Evolutionary conservation across 768 basidiomycete species (phyloP), one percentile per base, ranked within the genome.

Genomic region (Neoboletus brunneissimus): DNA sequence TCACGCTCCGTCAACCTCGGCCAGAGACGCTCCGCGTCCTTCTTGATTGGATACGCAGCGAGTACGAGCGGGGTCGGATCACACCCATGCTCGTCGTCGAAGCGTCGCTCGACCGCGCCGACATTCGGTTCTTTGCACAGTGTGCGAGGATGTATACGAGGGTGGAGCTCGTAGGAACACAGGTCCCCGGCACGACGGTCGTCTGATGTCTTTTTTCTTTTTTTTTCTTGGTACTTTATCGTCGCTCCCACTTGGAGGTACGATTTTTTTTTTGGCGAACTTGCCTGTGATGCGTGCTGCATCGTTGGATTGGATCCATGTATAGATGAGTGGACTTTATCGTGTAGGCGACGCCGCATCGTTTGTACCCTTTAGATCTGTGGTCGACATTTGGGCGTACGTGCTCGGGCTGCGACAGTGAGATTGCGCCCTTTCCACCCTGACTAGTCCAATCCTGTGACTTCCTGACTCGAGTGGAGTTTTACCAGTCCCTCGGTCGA

Each of bases 1-100:
- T 69, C 43, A 66, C 57, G 1, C 59, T 69, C 20, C 62, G 66
- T 25, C 62, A 64, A 25, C 62, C 68, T 3, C 60, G 68, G 20
- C 51, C 40, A 13, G 68, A 69, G 9, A 62, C 66, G 0, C 55
- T 68, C 20, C 57, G 51, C 15, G 47, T 56, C 16, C 32, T 69
- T 5, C 55, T 60, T 0, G 68, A 70, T 6, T 69, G 68, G 68
- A 49, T 64, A 37, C 53, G 48, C 27, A 54, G 40, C 25, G 64
- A 60, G 9, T 55, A 31, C 22, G 49, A 58, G 15, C 57, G 53
- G 34, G 56, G 59, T 4, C 57, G 53, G 11, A 5, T 27, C 32
- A 29, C 41, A 7, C 65, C 66, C 6, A 59, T 22, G 58, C 37
- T 69, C 11, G 29, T 66, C n/a, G 35, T 69, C 34, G 62, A 69